These are phyloP conservation scores for Rhododendron vialii DNA, from an alignment of 148 eudicot genomes.

Conservation along the genomic window DNA sequence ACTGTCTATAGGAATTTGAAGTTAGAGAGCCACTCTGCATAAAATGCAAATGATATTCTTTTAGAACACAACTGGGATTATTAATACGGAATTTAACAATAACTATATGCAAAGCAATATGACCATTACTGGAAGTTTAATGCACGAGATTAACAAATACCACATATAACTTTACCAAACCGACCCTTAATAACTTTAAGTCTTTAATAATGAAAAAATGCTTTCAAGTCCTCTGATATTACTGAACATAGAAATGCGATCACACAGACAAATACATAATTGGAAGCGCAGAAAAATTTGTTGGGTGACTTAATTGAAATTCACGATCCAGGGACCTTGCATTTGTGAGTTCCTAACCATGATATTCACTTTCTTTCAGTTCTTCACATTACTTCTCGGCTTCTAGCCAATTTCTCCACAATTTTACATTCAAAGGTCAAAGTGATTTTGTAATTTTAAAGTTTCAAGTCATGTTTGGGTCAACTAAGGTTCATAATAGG, in stretches of 20 bases:
- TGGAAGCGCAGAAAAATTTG: background rate
- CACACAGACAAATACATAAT: background rate
- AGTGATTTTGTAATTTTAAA: background rate
- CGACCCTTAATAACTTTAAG: too few species aligned
- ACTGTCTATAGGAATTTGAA: conserved; percentile 27
- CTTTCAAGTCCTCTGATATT: background rate
- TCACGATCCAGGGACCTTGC: background rate
- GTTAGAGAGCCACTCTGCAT: conserved; percentile 34
- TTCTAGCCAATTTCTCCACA: background rate
- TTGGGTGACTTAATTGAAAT: too few species aligned
- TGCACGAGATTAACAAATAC: background rate
- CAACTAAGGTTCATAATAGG: background rate
- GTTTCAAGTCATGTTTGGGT: background rate
- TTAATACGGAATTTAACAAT: background rate
- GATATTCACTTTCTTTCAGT: background rate
- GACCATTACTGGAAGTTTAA: background rate
- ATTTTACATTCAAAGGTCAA: background rate
- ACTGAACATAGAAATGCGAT: background rate
- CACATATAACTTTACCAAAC: background rate
- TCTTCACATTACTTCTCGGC: background rate
- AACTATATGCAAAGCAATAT: background rate
- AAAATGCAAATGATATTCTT: background rate
- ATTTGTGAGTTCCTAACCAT: background rate
- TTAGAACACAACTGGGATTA: conserved; percentile 2
- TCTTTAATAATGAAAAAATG: background rate